phyloP scores from a whole-genome alignment of 1,284 basidiomycete genomes.

The Rhodotorula sp. region DNA sequence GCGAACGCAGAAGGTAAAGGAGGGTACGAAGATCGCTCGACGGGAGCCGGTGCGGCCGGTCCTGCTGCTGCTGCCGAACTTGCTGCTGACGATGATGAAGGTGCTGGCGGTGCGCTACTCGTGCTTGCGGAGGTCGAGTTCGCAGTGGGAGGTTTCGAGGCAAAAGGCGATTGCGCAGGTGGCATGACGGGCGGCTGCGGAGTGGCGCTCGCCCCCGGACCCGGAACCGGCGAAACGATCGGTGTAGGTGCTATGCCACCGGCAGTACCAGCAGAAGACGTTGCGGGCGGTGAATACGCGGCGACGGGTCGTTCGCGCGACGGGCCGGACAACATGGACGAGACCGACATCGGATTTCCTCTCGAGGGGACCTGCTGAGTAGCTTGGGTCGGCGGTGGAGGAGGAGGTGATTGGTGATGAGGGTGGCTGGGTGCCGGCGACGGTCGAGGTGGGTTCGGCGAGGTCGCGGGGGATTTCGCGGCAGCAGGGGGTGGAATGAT shows the following conservation, averaged over 20 bases:
- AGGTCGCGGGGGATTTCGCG: background rate
- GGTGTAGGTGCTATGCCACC: conserved; percentile 1
- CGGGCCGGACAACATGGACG: conserved; percentile 37
- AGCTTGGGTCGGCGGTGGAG: background rate
- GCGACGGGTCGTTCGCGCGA: conserved; percentile 14
- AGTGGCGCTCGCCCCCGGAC: background rate
- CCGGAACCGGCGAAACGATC: conserved; percentile 2
- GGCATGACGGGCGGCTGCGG: conserved; percentile 19
- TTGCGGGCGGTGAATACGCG: conserved; percentile 10
- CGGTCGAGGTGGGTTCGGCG: background rate
- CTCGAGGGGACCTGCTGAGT: background rate
- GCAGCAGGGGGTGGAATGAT: background rate
- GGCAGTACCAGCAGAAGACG: background rate
- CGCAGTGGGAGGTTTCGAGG: conserved; percentile 1
- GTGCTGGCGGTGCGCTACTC: no score
- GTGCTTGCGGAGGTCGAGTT: background rate
- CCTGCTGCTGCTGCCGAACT: background rate
- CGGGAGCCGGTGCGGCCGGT: background rate
- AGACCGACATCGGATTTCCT: conserved; percentile 39
- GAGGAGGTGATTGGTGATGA: background rate
- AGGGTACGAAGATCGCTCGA: conserved; percentile 27
- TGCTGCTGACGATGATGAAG: background rate
- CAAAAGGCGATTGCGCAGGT: conserved; percentile 2
- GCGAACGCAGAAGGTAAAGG: conserved; percentile 39
- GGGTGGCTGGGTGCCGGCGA: background rate